Evolutionary conservation across 2,329 filamentous ascomycete species (phyloP), one percentile per base, ranked within the genome.

Genomic region (Tolypocladium tropicale): DNA sequence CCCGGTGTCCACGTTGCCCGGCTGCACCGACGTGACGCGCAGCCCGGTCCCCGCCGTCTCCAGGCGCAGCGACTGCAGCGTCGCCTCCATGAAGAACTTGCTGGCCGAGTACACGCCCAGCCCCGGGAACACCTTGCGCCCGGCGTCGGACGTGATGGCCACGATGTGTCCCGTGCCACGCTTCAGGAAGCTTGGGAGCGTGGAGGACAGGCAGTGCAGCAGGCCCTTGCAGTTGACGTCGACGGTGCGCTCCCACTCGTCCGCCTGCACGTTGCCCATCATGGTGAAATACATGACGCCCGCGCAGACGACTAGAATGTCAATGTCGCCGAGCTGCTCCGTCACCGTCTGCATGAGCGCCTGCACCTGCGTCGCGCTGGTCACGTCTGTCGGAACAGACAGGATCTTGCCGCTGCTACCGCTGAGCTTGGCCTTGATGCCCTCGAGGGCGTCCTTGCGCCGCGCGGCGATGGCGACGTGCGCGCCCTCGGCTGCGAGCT

Each of bases 271-370:
- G 67, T 91, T 92, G 56, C 85, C 82, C 89, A 93, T 92, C 84
- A 92, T 85, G 55, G 89, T 92, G 72, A 85, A 93, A 74, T 93
- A 93, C 89, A 93, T 93, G 67, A 93, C 89, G 37, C 89, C 89
- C 0, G 89, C 89, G 65, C 88, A 90, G 43, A 84, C 84, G 53
- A 93, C 82, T n/a, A 93, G 79, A 53, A 92, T 88, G 67, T 93
- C 89, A 49, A 92, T 76, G 0, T 85, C 81, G 0, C 88, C 89
- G 0, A 92, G 82, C 62, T 84, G 74, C 50, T 80, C 76, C 30
- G 74, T 74, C 1, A 86, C 77, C 0, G 79, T 75, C 3, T 72
- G 70, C 58, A 92, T 75, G 4, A 93, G 81, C 0, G 78, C 77
- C 62, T 88, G 81, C 6, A 91, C 86, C 63, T 91, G 79, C 5